Conservation (phyloP, 2,329 filamentous ascomycete genomes). For the Furcasterigmium furcatum region DNA sequence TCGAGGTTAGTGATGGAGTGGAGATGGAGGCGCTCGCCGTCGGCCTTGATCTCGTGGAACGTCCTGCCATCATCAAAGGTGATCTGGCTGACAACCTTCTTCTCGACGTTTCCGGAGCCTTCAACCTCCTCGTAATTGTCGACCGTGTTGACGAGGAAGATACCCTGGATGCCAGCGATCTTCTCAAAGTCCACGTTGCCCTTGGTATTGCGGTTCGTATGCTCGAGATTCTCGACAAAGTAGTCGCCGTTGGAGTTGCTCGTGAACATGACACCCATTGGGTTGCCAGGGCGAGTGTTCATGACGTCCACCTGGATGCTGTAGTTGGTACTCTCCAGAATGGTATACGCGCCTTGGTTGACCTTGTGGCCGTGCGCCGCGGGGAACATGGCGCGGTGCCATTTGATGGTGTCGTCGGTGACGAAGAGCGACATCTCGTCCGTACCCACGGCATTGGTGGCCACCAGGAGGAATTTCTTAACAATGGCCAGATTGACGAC, state of each 20-base stretch:
- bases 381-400: conserved; percentile 90
- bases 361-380: conserved; percentile 67
- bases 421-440: conserved; percentile 92
- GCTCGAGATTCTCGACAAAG: conserved; percentile 86
- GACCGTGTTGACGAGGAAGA: conserved; percentile 86
- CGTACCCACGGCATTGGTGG: conserved; percentile 73
- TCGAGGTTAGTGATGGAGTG: conserved; percentile 86
- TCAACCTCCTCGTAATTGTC: conserved; percentile 79
- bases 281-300: conserved; percentile 59
- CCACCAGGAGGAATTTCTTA: conserved; percentile 83
- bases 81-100: conserved; percentile 76
- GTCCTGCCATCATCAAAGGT: conserved; percentile 94
- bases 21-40: conserved; percentile 70
- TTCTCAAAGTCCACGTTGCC: conserved; percentile 95
- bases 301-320: conserved; percentile 96
- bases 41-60: conserved; percentile 70
- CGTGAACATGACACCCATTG: conserved; percentile 87
- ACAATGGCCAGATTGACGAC: conserved; percentile 79
- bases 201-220: conserved; percentile 77
- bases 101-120: conserved; percentile 43
- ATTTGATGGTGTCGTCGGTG: conserved; percentile 75
- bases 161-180: conserved; percentile 84
- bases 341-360: conserved; percentile 84
- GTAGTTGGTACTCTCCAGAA: conserved; percentile 95
- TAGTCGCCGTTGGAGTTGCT: conserved; percentile 98